These are phyloP conservation scores for Russula ochroleuca DNA, from an alignment of 768 basidiomycete genomes.

Conservation along the genomic window DNA sequence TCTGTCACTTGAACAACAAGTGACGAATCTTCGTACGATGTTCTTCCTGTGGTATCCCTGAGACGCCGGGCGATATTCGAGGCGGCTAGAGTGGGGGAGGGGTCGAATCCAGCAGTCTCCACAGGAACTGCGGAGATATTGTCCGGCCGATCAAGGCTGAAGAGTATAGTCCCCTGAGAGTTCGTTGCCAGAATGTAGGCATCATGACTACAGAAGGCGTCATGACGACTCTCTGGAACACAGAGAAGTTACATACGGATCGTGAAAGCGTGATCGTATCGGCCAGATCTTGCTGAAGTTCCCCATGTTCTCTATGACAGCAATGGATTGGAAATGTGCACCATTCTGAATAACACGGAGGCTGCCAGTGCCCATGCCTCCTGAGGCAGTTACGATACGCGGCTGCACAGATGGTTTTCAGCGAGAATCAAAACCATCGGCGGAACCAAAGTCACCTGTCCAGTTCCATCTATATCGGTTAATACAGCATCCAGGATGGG, in stretches of 20 bases:
- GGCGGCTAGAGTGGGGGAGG: constrained; percentile 58
- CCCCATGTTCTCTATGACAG: constrained; percentile 51
- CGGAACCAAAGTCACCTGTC: constrained; percentile 46
- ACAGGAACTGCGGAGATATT: constrained; percentile 41
- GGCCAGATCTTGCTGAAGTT: constrained; percentile 62
- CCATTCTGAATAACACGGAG: constrained; percentile 76
- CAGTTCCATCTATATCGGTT: constrained; percentile 65
- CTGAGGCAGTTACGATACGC: constrained; percentile 85
- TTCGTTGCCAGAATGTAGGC: constrained; percentile 61
- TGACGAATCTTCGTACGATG: constrained; percentile 44
- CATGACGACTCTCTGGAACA: constrained; percentile 1
- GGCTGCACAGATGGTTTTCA: constrained; percentile 39
- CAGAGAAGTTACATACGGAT: constrained; percentile 41
- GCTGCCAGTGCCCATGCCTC: constrained; percentile 70
- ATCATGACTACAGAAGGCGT: constrained; percentile 40
- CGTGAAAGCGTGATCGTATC: constrained; percentile 44
- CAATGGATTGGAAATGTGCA: constrained; percentile 69
- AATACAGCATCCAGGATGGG: constrained; percentile 80
- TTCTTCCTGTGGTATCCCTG: constrained; percentile 25
- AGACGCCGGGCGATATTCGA: constrained; percentile 48
- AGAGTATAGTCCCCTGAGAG: constrained; percentile 48
- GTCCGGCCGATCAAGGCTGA: constrained; percentile 48
- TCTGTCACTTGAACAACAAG: constrained; percentile 71
- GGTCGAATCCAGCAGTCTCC: constrained; percentile 42
- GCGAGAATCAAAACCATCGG: not conserved